Base-by-base conservation (phyloP, 192 early-diverging fungal species). In the Coemansia guatemalensis region DNA sequence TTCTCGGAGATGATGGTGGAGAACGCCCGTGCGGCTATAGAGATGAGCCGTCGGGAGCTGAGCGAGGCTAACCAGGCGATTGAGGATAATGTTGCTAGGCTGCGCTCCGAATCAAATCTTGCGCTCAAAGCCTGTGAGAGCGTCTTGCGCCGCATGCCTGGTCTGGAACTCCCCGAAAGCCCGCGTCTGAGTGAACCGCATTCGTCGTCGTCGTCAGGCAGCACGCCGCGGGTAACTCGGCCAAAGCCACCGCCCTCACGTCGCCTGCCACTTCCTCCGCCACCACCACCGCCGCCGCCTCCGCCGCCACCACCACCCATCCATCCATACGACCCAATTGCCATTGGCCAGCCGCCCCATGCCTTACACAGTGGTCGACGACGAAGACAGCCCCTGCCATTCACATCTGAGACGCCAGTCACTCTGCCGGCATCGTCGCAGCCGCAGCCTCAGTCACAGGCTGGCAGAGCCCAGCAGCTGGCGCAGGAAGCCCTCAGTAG, bases 51-150 rank as follows among this genome's bases (percentile, higher is more conserved):
- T 14, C 26, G 17, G 47, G 48, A 30, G 48, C 48, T 50, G 59
- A n/a, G 50, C 27, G 18, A 52, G 20, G 51, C 51, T 8, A 27
- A 52, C 8, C 9, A 25, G 51, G 51, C 22, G 2, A 5, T 25
- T 20, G 26, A 27, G 12, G 23, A 52, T 1, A 52, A 27, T 52
- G 51, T 54, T 23, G 54, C 30, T 26, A 27, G 55, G 24, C 30
- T 27, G 55, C 14, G 20, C 51, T 0, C 24, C 18, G 26, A 41
- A 23, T 39, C 33, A 53, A 9, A 71, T 56, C 48, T 66, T 33
- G 54, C 55, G 47, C 35, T 57, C 35, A 50, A 49, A 49, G 48
- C 64, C 23, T 66, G 54, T 32, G 64, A 55, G 22, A 17, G 39
- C n/a, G 41, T 49, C 20, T 20, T 55, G 9, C n/a, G 48, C 7